Percentiles rank a stretch among this genome's conserved stretches.
Conservation (phyloP, 2,329 filamentous ascomycete genomes). For the Fusarium subtropicale region DNA sequence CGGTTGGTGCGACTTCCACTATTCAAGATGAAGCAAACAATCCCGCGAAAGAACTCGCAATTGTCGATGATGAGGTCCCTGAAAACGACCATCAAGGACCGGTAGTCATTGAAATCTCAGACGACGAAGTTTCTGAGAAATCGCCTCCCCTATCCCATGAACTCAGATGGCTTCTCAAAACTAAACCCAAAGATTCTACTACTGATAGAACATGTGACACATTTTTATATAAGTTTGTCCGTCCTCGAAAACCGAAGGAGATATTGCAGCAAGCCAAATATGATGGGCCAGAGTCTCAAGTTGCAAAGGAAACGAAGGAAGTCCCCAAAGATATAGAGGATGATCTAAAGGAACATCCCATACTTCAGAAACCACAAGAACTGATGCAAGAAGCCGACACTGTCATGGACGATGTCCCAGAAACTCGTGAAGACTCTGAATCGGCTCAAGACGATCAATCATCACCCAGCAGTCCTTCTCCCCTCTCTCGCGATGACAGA, state of each 20-base stretch:
- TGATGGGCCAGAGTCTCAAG: not conserved
- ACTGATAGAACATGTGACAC: not conserved
- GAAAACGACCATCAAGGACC: not conserved
- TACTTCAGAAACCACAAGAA: not conserved
- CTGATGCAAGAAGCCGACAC: not conserved
- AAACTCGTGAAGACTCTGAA: not conserved
- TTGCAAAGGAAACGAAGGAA: not conserved
- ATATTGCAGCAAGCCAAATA: not conserved
- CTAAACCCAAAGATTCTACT: constrained; percentile 6
- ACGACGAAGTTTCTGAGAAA: not conserved
- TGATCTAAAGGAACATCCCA: not conserved
- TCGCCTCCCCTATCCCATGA: constrained; percentile 10
- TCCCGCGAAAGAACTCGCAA: not conserved
- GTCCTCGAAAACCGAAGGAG: constrained; percentile 5
- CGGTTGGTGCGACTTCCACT: not conserved
- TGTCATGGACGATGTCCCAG: not conserved
- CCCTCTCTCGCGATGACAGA: not conserved
- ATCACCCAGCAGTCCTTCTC: not conserved
- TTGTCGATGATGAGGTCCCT: not conserved
- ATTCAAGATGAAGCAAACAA: not conserved
- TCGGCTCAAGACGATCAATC: not conserved
- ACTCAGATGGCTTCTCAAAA: constrained; percentile 35
- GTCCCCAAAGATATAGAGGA: not conserved
- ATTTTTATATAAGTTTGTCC: not conserved
- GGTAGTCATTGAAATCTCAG: not conserved